Evolutionary conservation across 2,329 filamentous ascomycete genomes (phyloP).

Genomic region (Penicillium sumatraense): DNA sequence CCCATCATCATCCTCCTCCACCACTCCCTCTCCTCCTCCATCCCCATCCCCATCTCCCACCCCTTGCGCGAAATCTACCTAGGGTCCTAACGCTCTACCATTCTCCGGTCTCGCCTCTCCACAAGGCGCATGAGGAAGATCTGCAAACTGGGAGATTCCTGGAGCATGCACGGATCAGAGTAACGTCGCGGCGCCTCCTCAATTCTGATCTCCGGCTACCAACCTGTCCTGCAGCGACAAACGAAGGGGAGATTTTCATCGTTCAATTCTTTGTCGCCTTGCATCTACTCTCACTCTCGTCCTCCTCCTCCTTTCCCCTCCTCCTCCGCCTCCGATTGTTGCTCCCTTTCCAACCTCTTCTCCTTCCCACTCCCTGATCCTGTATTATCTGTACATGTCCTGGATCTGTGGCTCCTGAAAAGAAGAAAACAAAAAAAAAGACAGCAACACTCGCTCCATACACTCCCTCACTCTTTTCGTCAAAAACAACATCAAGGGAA

Average conservation of each 20-base stretch:
- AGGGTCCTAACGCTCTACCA: conserved; percentile 35
- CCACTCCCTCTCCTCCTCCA: conserved; percentile 23
- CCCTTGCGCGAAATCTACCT: conserved; percentile 38
- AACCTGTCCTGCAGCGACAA: conserved; percentile 31
- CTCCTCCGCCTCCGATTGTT: conserved; percentile 31
- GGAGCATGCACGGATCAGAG: conserved; percentile 49
- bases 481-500: conserved; percentile 5
- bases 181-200: conserved; percentile 39
- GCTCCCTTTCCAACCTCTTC: conserved; percentile 21
- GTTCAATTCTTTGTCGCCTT: conserved; percentile 40
- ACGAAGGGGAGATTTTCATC: conserved; percentile 37
- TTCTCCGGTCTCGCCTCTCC: conserved; percentile 32
- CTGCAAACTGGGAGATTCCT: conserved; percentile 43
- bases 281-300: conserved; percentile 37
- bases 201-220: conserved; percentile 32
- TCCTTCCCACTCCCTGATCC: conserved; percentile 30
- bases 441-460: not conserved
- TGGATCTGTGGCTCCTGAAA: conserved; percentile 28
- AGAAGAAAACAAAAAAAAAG: conserved; percentile 25
- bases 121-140: conserved; percentile 42
- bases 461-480: not conserved
- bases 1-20: conserved; percentile 17
- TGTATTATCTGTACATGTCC: conserved; percentile 38
- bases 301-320: conserved; percentile 24
- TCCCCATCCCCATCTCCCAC: conserved; percentile 15